A percentile compares a stretch with the other conserved stretches of the same genome.
Evolutionary conservation across 2,329 filamentous ascomycete genomes (phyloP).

Genomic region (Diaporthe nobilis): DNA sequence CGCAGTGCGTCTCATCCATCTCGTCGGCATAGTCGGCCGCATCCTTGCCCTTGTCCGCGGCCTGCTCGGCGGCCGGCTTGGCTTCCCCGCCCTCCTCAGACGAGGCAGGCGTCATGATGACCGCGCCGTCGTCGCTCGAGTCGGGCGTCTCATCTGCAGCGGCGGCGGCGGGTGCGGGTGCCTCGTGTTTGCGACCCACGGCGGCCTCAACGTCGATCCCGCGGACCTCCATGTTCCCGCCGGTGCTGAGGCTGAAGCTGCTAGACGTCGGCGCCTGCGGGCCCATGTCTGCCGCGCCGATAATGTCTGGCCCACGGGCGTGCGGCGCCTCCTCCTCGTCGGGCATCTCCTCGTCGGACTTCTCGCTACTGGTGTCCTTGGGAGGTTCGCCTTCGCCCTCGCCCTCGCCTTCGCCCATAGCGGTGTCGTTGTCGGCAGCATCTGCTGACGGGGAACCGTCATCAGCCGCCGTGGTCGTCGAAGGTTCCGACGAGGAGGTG

Average conservation of each 20-base stretch:
- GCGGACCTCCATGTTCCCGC: conserved; percentile 61
- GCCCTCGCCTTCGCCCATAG: conserved; percentile 42
- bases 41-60: not conserved
- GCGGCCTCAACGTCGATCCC: conserved; percentile 74
- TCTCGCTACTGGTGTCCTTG: conserved; percentile 46
- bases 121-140: conserved; percentile 43
- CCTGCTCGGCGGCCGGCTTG: conserved; percentile 40
- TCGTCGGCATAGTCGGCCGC: not conserved
- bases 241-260: conserved; percentile 55
- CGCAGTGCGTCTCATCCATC: conserved; percentile 16
- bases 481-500: conserved; percentile 43
- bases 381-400: conserved; percentile 46
- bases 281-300: conserved; percentile 90
- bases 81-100: conserved; percentile 47
- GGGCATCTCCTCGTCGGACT: conserved; percentile 56
- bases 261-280: conserved; percentile 69
- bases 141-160: conserved; percentile 35
- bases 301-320: conserved; percentile 85
- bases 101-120: conserved; percentile 38
- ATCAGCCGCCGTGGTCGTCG: not conserved
- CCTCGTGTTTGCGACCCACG: conserved; percentile 66
- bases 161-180: conserved; percentile 42
- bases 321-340: conserved; percentile 79
- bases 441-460: conserved; percentile 42
- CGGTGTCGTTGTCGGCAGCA: conserved; percentile 42